Conservation (phyloP, 2,329 filamentous ascomycete genomes). For the Fusarium sp. region DNA sequence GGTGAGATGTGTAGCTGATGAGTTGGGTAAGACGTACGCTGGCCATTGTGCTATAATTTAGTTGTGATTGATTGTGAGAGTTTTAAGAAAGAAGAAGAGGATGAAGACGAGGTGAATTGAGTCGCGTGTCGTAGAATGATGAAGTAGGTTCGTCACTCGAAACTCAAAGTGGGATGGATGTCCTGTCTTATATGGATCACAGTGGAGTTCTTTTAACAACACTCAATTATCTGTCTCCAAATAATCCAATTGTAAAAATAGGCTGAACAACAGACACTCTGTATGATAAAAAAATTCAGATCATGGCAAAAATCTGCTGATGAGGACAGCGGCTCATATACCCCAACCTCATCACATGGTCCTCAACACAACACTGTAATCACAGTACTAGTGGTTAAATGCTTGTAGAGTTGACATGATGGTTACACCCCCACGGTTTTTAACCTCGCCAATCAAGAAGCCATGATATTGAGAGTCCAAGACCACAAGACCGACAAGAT, state of each 20-base stretch:
- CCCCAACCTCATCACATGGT: conserved; percentile 33
- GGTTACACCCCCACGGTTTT: conserved; percentile 30
- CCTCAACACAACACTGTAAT: too few relatives aligned
- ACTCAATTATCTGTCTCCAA: not conserved
- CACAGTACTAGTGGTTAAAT: not conserved
- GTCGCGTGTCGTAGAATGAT: conserved; percentile 11
- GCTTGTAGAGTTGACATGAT: conserved; percentile 11
- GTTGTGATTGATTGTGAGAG: not conserved
- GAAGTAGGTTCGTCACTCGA: conserved; percentile 8
- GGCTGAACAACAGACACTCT: conserved; percentile 15
- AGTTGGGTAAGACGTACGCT: conserved; percentile 36
- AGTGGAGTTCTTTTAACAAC: conserved; percentile 26
- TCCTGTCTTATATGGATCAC: conserved; percentile 39
- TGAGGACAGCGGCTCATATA: conserved; percentile 41
- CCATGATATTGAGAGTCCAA: conserved; percentile 22
- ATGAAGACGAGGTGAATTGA: not conserved
- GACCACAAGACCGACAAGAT: conserved; percentile 16
- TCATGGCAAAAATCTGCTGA: conserved; percentile 39
- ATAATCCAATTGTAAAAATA: conserved; percentile 8
- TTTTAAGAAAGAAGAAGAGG: not conserved
- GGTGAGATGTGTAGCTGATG: not conserved
- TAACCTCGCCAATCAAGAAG: conserved; percentile 38
- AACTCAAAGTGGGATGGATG: conserved; percentile 15
- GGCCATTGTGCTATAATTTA: conserved; percentile 36
- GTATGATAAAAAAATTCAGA: conserved; percentile 5